Conservation (phyloP, 345 rosid genomes). For the Raphanus raphanistrum region DNA sequence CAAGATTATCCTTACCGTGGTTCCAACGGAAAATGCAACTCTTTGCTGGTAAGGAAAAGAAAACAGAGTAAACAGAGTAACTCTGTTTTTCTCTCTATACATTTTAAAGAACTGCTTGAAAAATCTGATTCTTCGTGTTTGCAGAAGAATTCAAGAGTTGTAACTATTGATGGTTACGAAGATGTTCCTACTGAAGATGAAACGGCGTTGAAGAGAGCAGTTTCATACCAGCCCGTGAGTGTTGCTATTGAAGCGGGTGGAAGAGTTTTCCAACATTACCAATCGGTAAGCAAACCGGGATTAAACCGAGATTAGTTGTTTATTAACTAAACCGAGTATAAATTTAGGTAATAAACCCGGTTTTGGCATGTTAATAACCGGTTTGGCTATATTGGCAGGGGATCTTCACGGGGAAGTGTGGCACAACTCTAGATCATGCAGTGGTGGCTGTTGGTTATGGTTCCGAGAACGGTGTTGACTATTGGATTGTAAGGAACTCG, state of each 20-base stretch:
- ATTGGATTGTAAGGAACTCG: conserved; percentile 88
- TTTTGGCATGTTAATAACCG: background rate
- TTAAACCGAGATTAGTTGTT: background rate
- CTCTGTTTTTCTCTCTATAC: background rate
- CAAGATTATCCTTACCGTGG: conserved; percentile 75
- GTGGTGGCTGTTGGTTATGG: conserved; percentile 88
- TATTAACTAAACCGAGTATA: background rate
- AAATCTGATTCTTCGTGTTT: background rate
- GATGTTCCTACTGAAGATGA: conserved; percentile 67
- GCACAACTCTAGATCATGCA: conserved; percentile 68
- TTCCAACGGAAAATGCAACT: conserved; percentile 53
- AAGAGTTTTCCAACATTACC: conserved; percentile 68
- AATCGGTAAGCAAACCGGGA: conserved; percentile 50
- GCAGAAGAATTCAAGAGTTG: conserved; percentile 74
- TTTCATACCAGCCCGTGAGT: conserved; percentile 81
- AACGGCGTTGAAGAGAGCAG: conserved; percentile 65
- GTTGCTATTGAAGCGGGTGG: conserved; percentile 98
- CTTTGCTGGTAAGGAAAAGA: conserved; percentile 44
- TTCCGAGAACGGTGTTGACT: conserved; percentile 66
- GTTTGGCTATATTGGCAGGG: conserved; percentile 50
- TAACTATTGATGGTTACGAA: conserved; percentile 74
- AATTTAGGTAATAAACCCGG: background rate
- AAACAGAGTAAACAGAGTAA: background rate
- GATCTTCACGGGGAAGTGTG: conserved; percentile 74
- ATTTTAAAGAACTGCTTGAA: background rate